Base-by-base conservation (phyloP, 2,329 filamentous ascomycete species). In the Apiospora marii region DNA sequence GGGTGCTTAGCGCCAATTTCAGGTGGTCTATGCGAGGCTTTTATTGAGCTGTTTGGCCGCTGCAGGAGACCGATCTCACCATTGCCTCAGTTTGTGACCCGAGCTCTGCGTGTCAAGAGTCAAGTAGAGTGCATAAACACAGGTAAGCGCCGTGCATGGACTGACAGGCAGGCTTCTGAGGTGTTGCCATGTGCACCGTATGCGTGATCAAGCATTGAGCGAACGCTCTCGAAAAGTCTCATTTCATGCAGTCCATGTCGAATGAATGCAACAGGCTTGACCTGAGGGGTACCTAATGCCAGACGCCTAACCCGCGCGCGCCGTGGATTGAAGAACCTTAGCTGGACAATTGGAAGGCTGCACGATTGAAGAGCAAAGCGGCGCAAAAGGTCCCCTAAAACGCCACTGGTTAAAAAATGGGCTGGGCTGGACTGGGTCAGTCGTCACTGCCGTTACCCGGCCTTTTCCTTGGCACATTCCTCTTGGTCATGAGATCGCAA, bases 61-160 rank as follows among this genome's bases (percentile, higher is more conserved):
- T 64, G 58, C 53, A 61, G 53, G 53, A 37, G 53, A 61, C 53
- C 53, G 30, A 61, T 61, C 58, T 64, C 58, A 64, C 58, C 58
- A 64, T 64, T 64, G 58, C 58, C 37, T 64, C 58, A 64, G 58
- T n/a, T 24, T 41, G 58, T n/a, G 19, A 64, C 58, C 58, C 58
- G 34, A 41, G 58, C 58, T 64, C 19, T n/a, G 30, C 2, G 30
- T 41, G 58, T 64, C 58, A 64, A 41, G 53, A 64, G 53, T 37
- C 53, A 64, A 37, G 53, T 30, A 12, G 34, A 61, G 53, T 37
- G 30, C 53, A 64, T 64, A 37, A 64, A 64, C 8, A n/a, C 10
- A 41, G 37, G 37, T n/a, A 64, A 64, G 30, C 58, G 34, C 58
- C 19, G 58, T 37, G 34, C 58, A 41, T 64, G 58, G 58, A 64